Conservation (phyloP, 176 grass and related monocot genomes). For the Oryza australiensis region DNA sequence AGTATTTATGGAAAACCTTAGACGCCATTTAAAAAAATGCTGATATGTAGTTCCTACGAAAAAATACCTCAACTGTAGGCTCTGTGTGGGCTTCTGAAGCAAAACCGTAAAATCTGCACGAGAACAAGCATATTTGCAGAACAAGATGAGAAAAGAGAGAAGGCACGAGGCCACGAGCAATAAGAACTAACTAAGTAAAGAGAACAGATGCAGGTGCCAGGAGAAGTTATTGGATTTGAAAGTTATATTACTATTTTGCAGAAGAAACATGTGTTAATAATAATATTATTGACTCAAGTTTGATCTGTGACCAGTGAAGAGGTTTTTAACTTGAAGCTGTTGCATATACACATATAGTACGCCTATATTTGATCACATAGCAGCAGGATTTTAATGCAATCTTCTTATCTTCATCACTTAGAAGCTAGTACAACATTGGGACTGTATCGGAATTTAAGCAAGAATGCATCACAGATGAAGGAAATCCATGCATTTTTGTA, state of each 20-base stretch:
- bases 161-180: background rate
- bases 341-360: background rate
- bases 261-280: background rate
- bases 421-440: background rate
- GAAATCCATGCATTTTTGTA: background rate
- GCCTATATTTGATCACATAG: conserved; percentile 1
- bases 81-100: conserved; percentile 80
- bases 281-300: background rate
- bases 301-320: background rate
- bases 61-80: conserved; percentile 72
- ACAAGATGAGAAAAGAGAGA: background rate
- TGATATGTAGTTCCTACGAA: background rate
- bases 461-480: conserved; percentile 11
- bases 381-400: background rate
- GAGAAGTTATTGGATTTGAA: background rate
- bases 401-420: conserved; percentile 15
- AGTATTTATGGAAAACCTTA: conserved; percentile 13
- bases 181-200: conserved; percentile 19
- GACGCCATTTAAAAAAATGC: conserved; percentile 2
- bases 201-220: conserved; percentile 4
- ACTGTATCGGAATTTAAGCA: background rate
- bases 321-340: background rate
- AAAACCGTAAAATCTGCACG: conserved; percentile 89
- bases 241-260: background rate
- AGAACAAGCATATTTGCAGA: conserved; percentile 10